A percentile compares a stretch with the other conserved stretches of the same genome.
Evolutionary conservation across 2,329 filamentous ascomycete genomes (phyloP).

Genomic region (Arthrinium phaeospermum): DNA sequence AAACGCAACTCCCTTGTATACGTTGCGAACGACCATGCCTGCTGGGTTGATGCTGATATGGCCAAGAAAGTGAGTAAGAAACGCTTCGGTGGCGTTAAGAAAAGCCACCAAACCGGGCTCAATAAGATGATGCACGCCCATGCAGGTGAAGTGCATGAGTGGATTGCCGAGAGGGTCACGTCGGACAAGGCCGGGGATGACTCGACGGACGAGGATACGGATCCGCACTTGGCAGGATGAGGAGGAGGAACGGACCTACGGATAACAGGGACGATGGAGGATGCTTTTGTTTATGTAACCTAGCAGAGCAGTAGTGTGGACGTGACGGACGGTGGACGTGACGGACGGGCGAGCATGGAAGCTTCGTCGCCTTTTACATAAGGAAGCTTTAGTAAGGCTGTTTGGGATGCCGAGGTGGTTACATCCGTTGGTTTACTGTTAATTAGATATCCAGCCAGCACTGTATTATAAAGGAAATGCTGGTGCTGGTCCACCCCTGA

Average conservation of each 20-base stretch:
- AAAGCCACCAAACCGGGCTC: constrained; percentile 54
- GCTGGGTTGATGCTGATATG: constrained; percentile 72
- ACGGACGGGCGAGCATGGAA: no score
- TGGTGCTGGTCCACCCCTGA: neutral
- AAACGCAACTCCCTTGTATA: constrained; percentile 80
- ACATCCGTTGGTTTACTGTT: neutral
- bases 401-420: neutral
- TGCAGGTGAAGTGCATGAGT: constrained; percentile 55
- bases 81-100: constrained; percentile 64
- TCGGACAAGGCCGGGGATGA: constrained; percentile 47
- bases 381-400: neutral
- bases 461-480: neutral
- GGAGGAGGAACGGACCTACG: neutral
- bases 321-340: neutral
- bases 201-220: constrained; percentile 55
- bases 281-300: neutral
- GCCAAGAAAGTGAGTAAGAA: constrained; percentile 64
- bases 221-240: neutral
- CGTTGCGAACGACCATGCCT: constrained; percentile 75
- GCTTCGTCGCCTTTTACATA: neutral
- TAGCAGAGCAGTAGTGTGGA: neutral
- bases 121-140: constrained; percentile 64
- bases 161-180: constrained; percentile 51
- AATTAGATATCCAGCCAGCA: neutral
- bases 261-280: neutral